These are phyloP conservation scores for Pseudogymnoascus verrucosus DNA, from an alignment of 2,329 filamentous ascomycete species.

Conservation along the genomic window DNA sequence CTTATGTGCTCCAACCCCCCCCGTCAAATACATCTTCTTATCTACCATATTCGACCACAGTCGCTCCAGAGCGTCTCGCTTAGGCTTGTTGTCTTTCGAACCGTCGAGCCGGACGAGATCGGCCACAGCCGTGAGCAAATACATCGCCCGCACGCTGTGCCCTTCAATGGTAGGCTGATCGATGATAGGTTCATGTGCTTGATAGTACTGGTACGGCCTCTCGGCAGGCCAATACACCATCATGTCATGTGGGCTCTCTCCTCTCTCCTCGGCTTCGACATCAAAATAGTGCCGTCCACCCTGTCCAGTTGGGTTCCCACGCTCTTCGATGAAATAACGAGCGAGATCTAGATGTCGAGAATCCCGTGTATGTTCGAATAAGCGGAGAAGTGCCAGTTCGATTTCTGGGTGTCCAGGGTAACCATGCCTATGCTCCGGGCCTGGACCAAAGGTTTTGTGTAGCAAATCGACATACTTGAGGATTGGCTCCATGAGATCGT, in stretches of 20 bases:
- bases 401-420: constrained; percentile 55
- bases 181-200: constrained; percentile 47
- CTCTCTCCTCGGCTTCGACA: constrained; percentile 42
- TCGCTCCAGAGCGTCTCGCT: constrained; percentile 32
- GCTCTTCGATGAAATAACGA: constrained; percentile 48
- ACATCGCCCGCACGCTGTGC: constrained; percentile 52
- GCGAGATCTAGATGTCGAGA: constrained; percentile 39
- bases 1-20: constrained; percentile 48
- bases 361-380: constrained; percentile 35
- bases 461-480: constrained; percentile 47
- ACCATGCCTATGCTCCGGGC: constrained; percentile 41
- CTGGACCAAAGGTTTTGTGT: constrained; percentile 42
- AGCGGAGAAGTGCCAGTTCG: constrained; percentile 40
- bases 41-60: constrained; percentile 55
- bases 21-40: constrained; percentile 55
- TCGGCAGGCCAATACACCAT: constrained; percentile 39
- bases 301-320: constrained; percentile 44
- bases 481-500: constrained; percentile 43
- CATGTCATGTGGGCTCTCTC: constrained; percentile 39
- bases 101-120: constrained; percentile 40
- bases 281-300: constrained; percentile 46
- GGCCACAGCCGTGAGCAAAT: constrained; percentile 50
- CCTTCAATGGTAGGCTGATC: constrained; percentile 49
- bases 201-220: constrained; percentile 41
- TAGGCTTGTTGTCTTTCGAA: background rate